These are phyloP conservation scores for Extremus antarcticus DNA, from an alignment of 495 filamentous ascomycete genomes.

Conservation along the genomic window DNA sequence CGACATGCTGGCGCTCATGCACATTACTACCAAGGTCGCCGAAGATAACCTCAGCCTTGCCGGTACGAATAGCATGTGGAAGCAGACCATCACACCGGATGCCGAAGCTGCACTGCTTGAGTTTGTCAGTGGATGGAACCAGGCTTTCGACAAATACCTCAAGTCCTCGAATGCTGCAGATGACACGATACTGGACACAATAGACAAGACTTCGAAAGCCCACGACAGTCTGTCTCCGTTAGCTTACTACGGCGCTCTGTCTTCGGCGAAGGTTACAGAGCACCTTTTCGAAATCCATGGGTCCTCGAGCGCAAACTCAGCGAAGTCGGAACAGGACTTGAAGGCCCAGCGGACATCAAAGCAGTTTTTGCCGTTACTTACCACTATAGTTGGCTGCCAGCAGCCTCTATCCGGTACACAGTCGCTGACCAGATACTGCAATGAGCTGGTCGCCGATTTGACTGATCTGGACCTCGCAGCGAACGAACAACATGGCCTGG, in stretches of 20 bases:
- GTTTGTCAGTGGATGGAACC: background rate
- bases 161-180: background rate
- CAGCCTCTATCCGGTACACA: constrained; percentile 32
- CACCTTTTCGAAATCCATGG: constrained; percentile 20
- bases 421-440: constrained; percentile 37
- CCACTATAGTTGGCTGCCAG: constrained; percentile 44
- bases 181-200: background rate
- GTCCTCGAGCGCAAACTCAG: constrained; percentile 2
- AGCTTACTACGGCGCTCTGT: constrained; percentile 16
- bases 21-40: constrained; percentile 44
- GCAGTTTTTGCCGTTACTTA: constrained; percentile 28
- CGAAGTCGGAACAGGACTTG: constrained; percentile 1
- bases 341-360: background rate
- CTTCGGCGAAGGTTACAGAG: constrained; percentile 3
- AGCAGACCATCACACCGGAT: constrained; percentile 46
- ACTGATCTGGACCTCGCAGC: constrained; percentile 39
- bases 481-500: constrained; percentile 31
- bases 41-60: constrained; percentile 53
- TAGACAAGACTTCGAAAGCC: background rate
- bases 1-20: constrained; percentile 8
- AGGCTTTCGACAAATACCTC: background rate
- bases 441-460: constrained; percentile 49
- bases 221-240: background rate
- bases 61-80: constrained; percentile 46
- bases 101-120: background rate